Evolutionary conservation across 73 alveolate genomes (phyloP).

Genomic region (Tetrahymena thermophila): DNA sequence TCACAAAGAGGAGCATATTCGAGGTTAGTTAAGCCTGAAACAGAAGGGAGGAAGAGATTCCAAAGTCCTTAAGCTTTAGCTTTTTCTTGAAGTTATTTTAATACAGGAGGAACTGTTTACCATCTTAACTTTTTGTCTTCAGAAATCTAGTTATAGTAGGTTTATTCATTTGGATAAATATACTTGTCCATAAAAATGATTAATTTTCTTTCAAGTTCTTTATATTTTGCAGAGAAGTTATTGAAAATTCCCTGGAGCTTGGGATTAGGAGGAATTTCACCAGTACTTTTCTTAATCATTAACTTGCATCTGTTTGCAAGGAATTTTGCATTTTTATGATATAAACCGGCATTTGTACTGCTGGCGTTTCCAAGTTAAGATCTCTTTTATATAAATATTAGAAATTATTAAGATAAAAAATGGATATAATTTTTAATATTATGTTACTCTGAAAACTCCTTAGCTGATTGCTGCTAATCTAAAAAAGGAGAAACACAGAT

Average conservation of each 20-base stretch:
- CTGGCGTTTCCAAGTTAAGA: not conserved
- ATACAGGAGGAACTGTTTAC: not conserved
- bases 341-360: not conserved
- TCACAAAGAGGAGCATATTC: slow-evolving; percentile 45
- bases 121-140: not conserved
- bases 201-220: not conserved
- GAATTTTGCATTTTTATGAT: not conserved
- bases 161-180: not conserved
- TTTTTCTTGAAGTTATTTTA: not conserved
- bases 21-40: slow-evolving; percentile 37
- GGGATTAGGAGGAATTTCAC: not conserved
- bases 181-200: not conserved
- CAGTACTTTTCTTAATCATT: not conserved
- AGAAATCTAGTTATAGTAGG: not conserved
- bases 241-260: not conserved
- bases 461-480: slow-evolving; percentile 36
- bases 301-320: not conserved
- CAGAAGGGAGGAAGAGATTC: slow-evolving; percentile 35
- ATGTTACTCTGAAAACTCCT: slow-evolving; percentile 23
- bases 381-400: not conserved
- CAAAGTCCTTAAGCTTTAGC: slow-evolving; percentile 28
- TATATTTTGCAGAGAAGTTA: not conserved
- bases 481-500: slow-evolving; percentile 29
- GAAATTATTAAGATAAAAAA: too few species aligned
- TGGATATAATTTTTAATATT: too few species aligned